Conservation (phyloP, 1,284 basidiomycete species). For the Tranzscheliella williamsii region DNA sequence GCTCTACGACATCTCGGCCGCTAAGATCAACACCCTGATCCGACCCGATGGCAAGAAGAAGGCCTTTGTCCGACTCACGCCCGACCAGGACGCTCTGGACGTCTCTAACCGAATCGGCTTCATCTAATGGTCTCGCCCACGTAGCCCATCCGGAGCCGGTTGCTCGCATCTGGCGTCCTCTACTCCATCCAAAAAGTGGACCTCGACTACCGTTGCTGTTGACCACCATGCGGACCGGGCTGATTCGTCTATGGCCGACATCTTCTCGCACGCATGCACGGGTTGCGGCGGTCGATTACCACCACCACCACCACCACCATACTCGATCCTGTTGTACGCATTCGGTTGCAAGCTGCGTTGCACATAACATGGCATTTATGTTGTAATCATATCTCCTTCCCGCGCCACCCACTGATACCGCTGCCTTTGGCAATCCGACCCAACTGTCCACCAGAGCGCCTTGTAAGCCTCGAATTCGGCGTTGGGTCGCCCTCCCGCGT, state of each 20-base stretch:
- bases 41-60: constrained; percentile 99
- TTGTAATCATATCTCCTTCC: constrained; percentile 22
- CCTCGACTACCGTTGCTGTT: background rate
- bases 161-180: background rate
- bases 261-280: background rate
- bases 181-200: background rate
- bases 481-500: constrained; percentile 40
- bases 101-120: constrained; percentile 92
- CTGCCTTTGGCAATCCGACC: constrained; percentile 9
- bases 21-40: constrained; percentile 97
- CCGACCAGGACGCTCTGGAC: constrained; percentile 96
- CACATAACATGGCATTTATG: constrained; percentile 4
- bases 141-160: no score
- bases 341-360: background rate
- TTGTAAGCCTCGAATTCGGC: constrained; percentile 37
- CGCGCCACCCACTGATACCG: background rate
- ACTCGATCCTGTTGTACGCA: background rate
- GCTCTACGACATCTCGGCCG: constrained; percentile 94
- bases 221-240: background rate
- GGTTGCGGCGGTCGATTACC: background rate
- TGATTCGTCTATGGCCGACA: background rate
- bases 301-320: no score
- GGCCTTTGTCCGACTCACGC: constrained; percentile 91
- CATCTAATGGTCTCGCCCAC: constrained; percentile 28
- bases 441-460: constrained; percentile 41